Evolutionary conservation across 306 rosid species (phyloP), one percentile per base, ranked within the genome.

Genomic region (Ziziphus jujuba): DNA sequence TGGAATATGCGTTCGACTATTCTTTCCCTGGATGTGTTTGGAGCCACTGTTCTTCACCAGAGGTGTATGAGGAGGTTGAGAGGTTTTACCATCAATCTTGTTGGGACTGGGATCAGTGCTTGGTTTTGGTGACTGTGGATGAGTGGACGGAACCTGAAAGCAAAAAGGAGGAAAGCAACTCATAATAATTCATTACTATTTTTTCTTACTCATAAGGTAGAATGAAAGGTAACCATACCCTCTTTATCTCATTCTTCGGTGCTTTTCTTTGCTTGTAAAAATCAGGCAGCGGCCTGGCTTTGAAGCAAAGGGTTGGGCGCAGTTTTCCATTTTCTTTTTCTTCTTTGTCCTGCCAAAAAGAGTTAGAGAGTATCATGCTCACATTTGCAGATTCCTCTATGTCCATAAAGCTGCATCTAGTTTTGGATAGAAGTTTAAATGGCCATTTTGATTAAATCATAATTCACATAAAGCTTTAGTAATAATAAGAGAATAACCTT

Each of bases 211-310:
- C 17, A 45, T 35, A 35, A 19, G 25, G 50, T 20, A 50, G n/a
- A 15, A 53, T 22, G 48, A 49, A 28, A 35, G 19, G 2, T 23
- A 65, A 66, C 56, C 8, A 40, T 73, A 81, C 91, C 95, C 71
- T 71, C 47, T 63, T 77, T 47, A 75, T 75, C 71, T 84, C 92
- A 25, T 70, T 70, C 61, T 23, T 69, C 43, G 79, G 80, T 44
- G 75, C 61, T 87, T 85, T 86, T 71, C 89, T 81, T 80, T 87
- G 90, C 71, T 77, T 83, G 31, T 93, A 93, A 72, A 93, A 93
- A n/a, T 81, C 84, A 24, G 99, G 97, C 44, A 93, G 75, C 34
- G 99, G 99, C 81, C 95, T 84, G 34, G 99, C 99, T 85, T 88
- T 89, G 83, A 88, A 93, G 89, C 96, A 93, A 75, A 88, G 75